These are phyloP conservation scores for Vaccinium myrtillus DNA, from an alignment of 148 eudicot genomes.

Conservation along the genomic window DNA sequence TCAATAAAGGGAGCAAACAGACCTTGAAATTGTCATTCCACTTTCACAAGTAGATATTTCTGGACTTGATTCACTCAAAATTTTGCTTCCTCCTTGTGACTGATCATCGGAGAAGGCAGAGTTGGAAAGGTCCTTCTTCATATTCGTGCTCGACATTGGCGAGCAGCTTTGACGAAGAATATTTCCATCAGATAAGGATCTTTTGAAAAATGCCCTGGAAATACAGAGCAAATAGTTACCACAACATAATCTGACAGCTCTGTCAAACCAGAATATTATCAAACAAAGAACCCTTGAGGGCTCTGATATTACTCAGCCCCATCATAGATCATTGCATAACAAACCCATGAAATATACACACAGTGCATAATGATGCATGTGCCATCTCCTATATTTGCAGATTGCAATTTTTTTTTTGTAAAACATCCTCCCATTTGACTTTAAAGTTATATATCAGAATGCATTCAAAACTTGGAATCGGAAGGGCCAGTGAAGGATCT, in stretches of 20 bases:
- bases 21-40: conserved; percentile 68
- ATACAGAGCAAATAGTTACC: conserved; percentile 16
- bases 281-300: neutral
- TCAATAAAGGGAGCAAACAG: conserved; percentile 5
- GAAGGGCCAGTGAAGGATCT: neutral
- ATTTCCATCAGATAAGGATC: conserved; percentile 84
- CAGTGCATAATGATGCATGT: neutral
- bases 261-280: conserved; percentile 3
- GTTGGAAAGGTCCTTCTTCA: conserved; percentile 32
- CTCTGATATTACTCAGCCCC: conserved; percentile 4
- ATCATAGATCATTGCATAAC: neutral
- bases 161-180: conserved; percentile 59
- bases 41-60: conserved; percentile 53
- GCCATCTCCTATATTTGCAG: conserved; percentile 1
- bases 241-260: conserved; percentile 3
- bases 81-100: conserved; percentile 42
- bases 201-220: conserved; percentile 54
- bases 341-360: neutral
- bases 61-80: conserved; percentile 57
- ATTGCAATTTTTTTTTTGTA: neutral
- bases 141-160: conserved; percentile 36
- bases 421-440: neutral
- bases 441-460: neutral
- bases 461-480: neutral
- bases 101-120: conserved; percentile 36